Base-by-base conservation (phyloP, 2,329 filamentous ascomycete species). In the Epichloe brachyelytri region DNA sequence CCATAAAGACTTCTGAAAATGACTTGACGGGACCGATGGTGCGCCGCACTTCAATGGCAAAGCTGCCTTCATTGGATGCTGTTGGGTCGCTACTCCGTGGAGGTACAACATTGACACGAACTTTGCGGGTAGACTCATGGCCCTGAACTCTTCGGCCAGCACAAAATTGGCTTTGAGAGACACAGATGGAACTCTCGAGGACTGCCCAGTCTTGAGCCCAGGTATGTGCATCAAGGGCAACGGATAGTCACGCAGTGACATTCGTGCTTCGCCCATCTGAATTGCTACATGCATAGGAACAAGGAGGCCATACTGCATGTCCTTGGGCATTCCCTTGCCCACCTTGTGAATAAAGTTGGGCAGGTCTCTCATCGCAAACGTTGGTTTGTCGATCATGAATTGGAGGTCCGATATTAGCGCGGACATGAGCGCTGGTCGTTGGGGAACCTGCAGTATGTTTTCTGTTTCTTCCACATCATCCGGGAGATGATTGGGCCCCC, bases 21-120 rank as follows among this genome's bases (percentile, higher is more conserved):
- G 89, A 94, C 69, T 98, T 98, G 56, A 98, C 88, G 0, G 94
- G 88, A 8, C 90, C 88, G 34, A 97, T 87, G 0, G 93, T 97
- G 43, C 93, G 82, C 50, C 87, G 82, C 26, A 98, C 88, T 61
- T 93, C 85, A 50, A 98, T 84, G 3, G 82, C 78, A 63, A 95
- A 95, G 49, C 84, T 79, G 39, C 83, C 78, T 33, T 76, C 74
- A 14, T 72, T 75, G 3, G 77, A 73, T 19, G 69, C 64, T 19
- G 71, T 71, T 2, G 82, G 76, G 48, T 80, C 76, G n/a, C 70
- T 71, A 53, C 72, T 77, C 22, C 62, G 63, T 2, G 86, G 80
- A 1, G 91, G 90, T 1, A 96, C 81, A 50, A 98, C 85, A 53
- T 93, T 82, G 14, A 98, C 86, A 53, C 81, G 78, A 48, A 94